Evolutionary conservation across 1,139 yeast species (phyloP).

Genomic region (Sugiyamaella japonica): DNA sequence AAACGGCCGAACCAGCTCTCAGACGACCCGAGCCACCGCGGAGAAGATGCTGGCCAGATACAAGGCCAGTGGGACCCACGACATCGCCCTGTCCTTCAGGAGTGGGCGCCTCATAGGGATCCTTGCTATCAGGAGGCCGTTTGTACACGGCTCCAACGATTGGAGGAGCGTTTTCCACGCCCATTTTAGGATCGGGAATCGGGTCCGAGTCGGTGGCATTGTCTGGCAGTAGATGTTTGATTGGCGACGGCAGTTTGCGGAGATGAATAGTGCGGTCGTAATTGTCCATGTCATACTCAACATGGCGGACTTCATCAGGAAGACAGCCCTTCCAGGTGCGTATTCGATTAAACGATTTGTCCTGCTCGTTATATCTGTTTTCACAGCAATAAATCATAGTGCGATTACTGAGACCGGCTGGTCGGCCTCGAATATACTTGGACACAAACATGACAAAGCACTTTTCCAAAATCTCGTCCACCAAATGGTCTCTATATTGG

Average conservation of each 20-base stretch:
- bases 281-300: slow-evolving; percentile 69
- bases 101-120: slow-evolving; percentile 66
- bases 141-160: slow-evolving; percentile 84
- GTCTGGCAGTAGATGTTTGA: slow-evolving; percentile 70
- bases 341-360: slow-evolving; percentile 87
- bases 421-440: slow-evolving; percentile 91
- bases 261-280: slow-evolving; percentile 51
- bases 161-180: slow-evolving; percentile 87
- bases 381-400: slow-evolving; percentile 88
- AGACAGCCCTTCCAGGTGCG: slow-evolving; percentile 98
- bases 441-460: slow-evolving; percentile 95
- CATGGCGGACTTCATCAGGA: slow-evolving; percentile 92
- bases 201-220: slow-evolving; percentile 72
- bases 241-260: slow-evolving; percentile 77
- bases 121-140: slow-evolving; percentile 71
- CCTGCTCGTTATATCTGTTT: slow-evolving; percentile 87
- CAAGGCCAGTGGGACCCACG: slow-evolving; percentile 25
- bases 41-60: not conserved
- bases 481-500: slow-evolving; percentile 90
- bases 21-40: not conserved
- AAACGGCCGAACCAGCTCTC: slow-evolving; percentile 1
- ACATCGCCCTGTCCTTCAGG: slow-evolving; percentile 35
- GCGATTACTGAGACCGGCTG: slow-evolving; percentile 60
- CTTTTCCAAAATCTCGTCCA: slow-evolving; percentile 85
- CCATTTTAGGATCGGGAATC: slow-evolving; percentile 79